phyloP scores from a whole-genome alignment of 495 filamentous ascomycete species.

The Schizothecium vesticola region DNA sequence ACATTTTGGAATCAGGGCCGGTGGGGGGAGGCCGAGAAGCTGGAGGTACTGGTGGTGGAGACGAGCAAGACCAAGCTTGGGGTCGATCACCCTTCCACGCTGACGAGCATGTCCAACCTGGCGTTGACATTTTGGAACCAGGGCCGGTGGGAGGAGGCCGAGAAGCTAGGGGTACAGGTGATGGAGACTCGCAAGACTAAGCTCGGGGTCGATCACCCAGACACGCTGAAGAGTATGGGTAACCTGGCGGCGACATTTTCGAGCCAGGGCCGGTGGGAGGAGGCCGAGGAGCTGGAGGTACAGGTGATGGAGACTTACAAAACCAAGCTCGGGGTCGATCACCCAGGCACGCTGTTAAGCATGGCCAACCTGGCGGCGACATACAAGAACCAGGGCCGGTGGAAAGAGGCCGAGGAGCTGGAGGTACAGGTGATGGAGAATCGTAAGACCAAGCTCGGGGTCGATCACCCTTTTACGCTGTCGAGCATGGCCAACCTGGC shows the following conservation, averaged over 20 bases:
- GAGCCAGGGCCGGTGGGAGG: background rate
- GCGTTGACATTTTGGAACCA: background rate
- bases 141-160: no score
- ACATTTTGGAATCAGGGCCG: background rate
- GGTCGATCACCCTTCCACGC: conserved; percentile 22
- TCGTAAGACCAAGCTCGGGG: conserved; percentile 23
- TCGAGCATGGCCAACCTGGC: background rate
- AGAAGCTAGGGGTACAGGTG: no score
- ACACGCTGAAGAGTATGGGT: background rate
- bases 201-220: conserved; percentile 21
- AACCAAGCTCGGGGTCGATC: conserved; percentile 27
- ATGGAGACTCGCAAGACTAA: conserved; percentile 11
- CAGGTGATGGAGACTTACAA: conserved; percentile 24
- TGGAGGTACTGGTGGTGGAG: conserved; percentile 24
- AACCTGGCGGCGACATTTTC: background rate
- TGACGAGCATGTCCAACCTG: background rate
- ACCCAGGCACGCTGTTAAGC: background rate
- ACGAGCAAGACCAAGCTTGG: conserved; percentile 26
- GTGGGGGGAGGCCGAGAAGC: conserved; percentile 13
- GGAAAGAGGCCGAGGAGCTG: conserved; percentile 11
- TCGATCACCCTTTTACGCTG: background rate
- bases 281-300: background rate
- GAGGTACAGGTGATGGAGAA: conserved; percentile 26
- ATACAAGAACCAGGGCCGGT: conserved; percentile 3
- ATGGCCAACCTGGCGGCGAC: background rate